Evolutionary conservation across 1,139 yeast species (phyloP), one percentile per base, ranked within the genome.

Genomic region (Sugiyamaella japonica): DNA sequence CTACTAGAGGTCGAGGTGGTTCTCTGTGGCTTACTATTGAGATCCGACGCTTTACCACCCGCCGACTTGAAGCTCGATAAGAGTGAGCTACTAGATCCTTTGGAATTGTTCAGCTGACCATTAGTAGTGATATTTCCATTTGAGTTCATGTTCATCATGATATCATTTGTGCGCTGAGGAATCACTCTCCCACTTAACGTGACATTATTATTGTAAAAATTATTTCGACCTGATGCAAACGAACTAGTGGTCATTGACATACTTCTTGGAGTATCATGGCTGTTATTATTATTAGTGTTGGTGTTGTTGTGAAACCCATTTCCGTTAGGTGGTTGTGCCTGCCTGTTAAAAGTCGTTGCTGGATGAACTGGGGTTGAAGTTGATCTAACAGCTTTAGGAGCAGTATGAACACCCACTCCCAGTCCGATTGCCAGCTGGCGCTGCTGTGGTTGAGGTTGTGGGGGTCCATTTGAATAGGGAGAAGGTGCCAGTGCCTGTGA

Each of bases 111-210:
- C 25, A 48, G 28, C n/a, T 13, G 25, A 12, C 46, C 39, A 20
- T 25, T 38, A n/a, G 7, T 45, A 23, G 20, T 4, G 6, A 23
- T 31, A 42, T 41, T 41, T 38, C 32, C 39, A 42, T 41, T 41
- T 28, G 32, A 12, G 25, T 41, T 41, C 47, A 49, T 49, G 25
- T 49, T 49, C 20, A 49, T 49, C 6, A 57, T 40, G 17, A 59
- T 51, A 3, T 56, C 63, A 34, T 59, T 55, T 45, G 62, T 64
- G n/a, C 68, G 54, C 44, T 65, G 66, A 2, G 70, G 70, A 34
- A 66, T 66, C 12, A 66, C 68, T 25, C 70, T 54, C 4, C 70
- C 70, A 39, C 68, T 63, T 57, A 63, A 48, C 3, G 70, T 66
- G 61, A 62, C 64, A 17, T 61, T 61, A 40, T 59, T 4, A 43